Conservation (phyloP, 306 rosid genomes). For the Rosa chinensis region DNA sequence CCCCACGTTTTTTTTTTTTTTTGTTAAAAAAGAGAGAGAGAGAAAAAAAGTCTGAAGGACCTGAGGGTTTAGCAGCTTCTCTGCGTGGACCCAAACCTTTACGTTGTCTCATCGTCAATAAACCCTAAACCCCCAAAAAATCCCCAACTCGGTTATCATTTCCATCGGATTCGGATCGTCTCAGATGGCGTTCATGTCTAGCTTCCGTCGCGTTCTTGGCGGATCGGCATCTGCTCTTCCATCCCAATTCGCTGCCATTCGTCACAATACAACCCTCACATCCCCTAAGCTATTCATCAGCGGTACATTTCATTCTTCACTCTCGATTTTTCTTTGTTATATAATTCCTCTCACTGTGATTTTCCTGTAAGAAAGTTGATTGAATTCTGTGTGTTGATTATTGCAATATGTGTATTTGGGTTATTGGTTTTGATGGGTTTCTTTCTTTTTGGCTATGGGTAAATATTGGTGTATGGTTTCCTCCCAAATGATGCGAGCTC, state of each 20-base stretch:
- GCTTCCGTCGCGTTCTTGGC: conserved; percentile 43
- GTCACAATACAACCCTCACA: conserved; percentile 75
- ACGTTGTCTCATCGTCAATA: background rate
- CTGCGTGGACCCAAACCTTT: background rate
- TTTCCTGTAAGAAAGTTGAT: background rate
- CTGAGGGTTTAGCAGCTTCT: background rate
- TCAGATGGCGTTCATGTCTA: conserved; percentile 56
- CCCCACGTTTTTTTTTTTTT: background rate
- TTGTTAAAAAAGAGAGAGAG: background rate
- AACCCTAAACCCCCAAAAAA: conserved; percentile 16
- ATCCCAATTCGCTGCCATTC: conserved; percentile 39
- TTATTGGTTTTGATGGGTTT: background rate
- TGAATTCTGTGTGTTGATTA: background rate
- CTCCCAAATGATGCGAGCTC: background rate
- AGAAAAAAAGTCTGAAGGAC: too few relatives aligned
- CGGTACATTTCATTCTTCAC: conserved; percentile 36
- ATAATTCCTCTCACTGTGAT: background rate
- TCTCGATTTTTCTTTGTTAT: background rate
- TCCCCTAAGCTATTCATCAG: conserved; percentile 76
- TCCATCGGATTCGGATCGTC: background rate
- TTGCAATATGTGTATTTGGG: background rate
- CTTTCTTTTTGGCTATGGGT: background rate
- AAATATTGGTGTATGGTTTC: background rate
- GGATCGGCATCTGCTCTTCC: conserved; percentile 39
- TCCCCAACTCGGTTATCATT: background rate